These are phyloP conservation scores for Rostrohypoxylon terebratum DNA, from an alignment of 495 filamentous ascomycete species.

Conservation along the genomic window DNA sequence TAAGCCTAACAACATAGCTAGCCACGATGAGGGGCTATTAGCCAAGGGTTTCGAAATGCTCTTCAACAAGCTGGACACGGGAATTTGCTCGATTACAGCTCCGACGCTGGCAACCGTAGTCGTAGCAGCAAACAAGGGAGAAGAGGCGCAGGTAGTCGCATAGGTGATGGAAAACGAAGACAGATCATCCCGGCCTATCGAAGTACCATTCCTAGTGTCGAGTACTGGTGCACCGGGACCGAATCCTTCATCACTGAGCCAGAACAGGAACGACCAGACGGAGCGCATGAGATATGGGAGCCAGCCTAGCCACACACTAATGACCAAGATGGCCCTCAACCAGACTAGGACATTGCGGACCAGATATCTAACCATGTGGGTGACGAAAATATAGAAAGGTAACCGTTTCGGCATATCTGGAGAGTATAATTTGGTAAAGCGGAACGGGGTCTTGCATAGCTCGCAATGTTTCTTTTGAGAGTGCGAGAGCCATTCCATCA, in stretches of 20 bases:
- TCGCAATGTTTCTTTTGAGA: slow-evolving; percentile 99
- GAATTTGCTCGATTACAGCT: slow-evolving; percentile 45
- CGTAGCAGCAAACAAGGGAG: slow-evolving; percentile 56
- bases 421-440: slow-evolving; percentile 97
- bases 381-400: slow-evolving; percentile 81
- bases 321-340: slow-evolving; percentile 80
- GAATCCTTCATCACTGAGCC: slow-evolving; percentile 94
- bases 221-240: slow-evolving; percentile 53
- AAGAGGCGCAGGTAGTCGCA: slow-evolving; percentile 56
- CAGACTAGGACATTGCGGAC: slow-evolving; percentile 77
- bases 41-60: slow-evolving; percentile 47
- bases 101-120: slow-evolving; percentile 53
- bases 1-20: slow-evolving; percentile 35
- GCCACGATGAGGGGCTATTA: slow-evolving; percentile 46
- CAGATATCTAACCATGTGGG: slow-evolving; percentile 77
- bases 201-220: slow-evolving; percentile 35
- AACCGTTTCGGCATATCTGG: slow-evolving; percentile 89
- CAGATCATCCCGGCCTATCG: slow-evolving; percentile 11
- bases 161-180: slow-evolving; percentile 38
- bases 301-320: slow-evolving; percentile 86
- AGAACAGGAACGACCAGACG: slow-evolving; percentile 92
- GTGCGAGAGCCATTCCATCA: slow-evolving; percentile 98
- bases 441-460: slow-evolving; percentile 97
- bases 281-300: slow-evolving; percentile 91
- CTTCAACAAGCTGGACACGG: slow-evolving; percentile 48